Conservation (phyloP, 352 stramenopile species). For the Bremia lactucae region DNA sequence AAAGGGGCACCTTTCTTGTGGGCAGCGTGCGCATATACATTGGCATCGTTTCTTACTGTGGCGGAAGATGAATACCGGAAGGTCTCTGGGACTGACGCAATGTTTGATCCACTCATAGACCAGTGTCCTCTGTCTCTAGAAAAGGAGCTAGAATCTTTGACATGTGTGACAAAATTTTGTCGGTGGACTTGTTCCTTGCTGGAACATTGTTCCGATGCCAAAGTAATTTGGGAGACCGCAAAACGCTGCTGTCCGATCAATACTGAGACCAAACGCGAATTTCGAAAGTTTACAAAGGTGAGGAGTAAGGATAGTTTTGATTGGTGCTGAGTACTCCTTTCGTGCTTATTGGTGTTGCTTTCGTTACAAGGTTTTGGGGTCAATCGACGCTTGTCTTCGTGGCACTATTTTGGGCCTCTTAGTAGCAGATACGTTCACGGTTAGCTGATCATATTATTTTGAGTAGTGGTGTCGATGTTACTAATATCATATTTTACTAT, state of each 20-base stretch:
- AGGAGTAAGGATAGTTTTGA: too few relatives aligned
- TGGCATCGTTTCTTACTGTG: conserved; percentile 66
- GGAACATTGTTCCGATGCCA: conserved; percentile 74
- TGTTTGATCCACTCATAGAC: conserved; percentile 50
- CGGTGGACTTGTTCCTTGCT: conserved; percentile 82
- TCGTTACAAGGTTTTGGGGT: conserved; percentile 50
- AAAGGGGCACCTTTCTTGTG: conserved; percentile 79
- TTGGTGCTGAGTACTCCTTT: background rate
- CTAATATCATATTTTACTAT: conserved; percentile 4
- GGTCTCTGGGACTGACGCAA: conserved; percentile 2
- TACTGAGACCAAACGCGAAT: conserved; percentile 77
- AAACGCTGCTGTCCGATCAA: conserved; percentile 81
- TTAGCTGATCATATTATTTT: conserved; percentile 10
- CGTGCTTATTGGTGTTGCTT: background rate
- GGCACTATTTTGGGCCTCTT: conserved; percentile 75
- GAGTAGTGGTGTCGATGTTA: background rate
- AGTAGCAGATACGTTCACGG: conserved; percentile 78
- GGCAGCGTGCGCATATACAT: conserved; percentile 71
- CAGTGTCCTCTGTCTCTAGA: conserved; percentile 54
- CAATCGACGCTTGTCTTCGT: conserved; percentile 73
- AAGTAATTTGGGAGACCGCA: conserved; percentile 82
- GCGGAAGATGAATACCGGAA: conserved; percentile 46
- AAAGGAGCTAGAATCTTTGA: conserved; percentile 73
- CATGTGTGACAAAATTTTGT: conserved; percentile 74
- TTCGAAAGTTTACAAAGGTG: conserved; percentile 83